phyloP scores from a whole-genome alignment of 2,329 filamentous ascomycete species.

The Chaetoscypha palmicola region DNA sequence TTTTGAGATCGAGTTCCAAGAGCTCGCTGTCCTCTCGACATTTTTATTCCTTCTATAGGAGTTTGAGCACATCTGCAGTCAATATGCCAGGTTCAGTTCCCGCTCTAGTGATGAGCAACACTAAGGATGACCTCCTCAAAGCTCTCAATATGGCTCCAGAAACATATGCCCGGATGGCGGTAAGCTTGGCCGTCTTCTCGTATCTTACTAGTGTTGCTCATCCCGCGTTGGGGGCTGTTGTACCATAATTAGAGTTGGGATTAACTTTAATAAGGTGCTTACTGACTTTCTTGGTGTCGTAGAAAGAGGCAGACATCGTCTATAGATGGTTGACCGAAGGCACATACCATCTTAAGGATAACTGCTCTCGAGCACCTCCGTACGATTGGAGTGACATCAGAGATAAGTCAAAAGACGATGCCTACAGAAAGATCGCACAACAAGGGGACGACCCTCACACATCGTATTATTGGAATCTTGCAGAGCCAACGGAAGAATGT shows the following conservation, averaged over 20 bases:
- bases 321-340: constrained; percentile 28
- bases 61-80: constrained; percentile 4
- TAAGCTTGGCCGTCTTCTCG: constrained; percentile 17
- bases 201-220: not conserved
- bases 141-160: constrained; percentile 23
- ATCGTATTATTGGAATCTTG: constrained; percentile 27
- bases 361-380: constrained; percentile 27
- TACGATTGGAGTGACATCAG: constrained; percentile 31
- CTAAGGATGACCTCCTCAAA: constrained; percentile 28
- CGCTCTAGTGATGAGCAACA: constrained; percentile 28
- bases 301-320: constrained; percentile 30
- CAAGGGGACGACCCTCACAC: constrained; percentile 21
- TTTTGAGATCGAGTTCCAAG: not conserved
- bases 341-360: constrained; percentile 26
- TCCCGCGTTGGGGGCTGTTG: not conserved
- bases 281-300: constrained; percentile 14
- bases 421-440: constrained; percentile 23
- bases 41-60: too few species aligned
- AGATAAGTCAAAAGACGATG: constrained; percentile 29
- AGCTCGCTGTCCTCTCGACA: too few species aligned
- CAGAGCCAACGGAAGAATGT: constrained; percentile 15
- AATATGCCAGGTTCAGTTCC: constrained; percentile 16
- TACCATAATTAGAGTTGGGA: not conserved
- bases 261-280: constrained; percentile 15
- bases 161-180: constrained; percentile 28